A percentile compares a stretch with the other conserved stretches of the same genome.
Evolutionary conservation across 1,139 yeast species (phyloP).

Genomic region (Yamadazyma buinensis): DNA sequence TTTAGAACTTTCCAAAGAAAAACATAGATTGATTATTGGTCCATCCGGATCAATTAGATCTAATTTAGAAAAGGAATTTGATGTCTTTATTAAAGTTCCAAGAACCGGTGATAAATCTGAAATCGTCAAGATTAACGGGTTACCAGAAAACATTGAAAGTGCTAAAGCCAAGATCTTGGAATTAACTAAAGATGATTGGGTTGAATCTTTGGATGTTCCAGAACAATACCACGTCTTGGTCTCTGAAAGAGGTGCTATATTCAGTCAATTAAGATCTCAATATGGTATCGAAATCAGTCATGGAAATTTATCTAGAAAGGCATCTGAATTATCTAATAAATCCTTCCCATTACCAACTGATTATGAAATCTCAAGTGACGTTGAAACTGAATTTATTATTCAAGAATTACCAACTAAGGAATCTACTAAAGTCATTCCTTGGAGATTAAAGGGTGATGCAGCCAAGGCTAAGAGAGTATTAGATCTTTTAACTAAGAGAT

Average conservation of each 20-base stretch:
- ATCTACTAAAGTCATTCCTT: constrained; percentile 44
- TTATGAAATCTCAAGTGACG: constrained; percentile 48
- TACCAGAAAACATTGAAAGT: constrained; percentile 56
- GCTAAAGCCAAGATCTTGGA: constrained; percentile 52
- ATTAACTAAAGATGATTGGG: constrained; percentile 53
- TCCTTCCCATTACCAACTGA: constrained; percentile 47
- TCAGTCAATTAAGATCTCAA: constrained; percentile 53
- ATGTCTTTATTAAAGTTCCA: constrained; percentile 68
- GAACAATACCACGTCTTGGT: constrained; percentile 55
- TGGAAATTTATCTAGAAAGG: constrained; percentile 50
- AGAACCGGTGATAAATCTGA: constrained; percentile 49
- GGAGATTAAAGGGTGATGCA: constrained; percentile 57
- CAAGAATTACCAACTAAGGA: constrained; percentile 23
- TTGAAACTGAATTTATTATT: constrained; percentile 43
- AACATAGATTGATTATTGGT: constrained; percentile 78
- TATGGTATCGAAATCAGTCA: constrained; percentile 61
- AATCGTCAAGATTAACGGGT: constrained; percentile 49
- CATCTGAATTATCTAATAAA: constrained; percentile 45
- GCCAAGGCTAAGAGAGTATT: constrained; percentile 38
- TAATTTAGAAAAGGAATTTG: constrained; percentile 65
- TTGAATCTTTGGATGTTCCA: constrained; percentile 51
- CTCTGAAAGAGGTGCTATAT: constrained; percentile 65
- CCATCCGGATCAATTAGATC: constrained; percentile 77
- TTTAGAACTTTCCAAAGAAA: constrained; percentile 64
- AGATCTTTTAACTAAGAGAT: constrained; percentile 30